These are phyloP conservation scores for Rhododendron molle DNA, from an alignment of 148 eudicot species.

Conservation along the genomic window DNA sequence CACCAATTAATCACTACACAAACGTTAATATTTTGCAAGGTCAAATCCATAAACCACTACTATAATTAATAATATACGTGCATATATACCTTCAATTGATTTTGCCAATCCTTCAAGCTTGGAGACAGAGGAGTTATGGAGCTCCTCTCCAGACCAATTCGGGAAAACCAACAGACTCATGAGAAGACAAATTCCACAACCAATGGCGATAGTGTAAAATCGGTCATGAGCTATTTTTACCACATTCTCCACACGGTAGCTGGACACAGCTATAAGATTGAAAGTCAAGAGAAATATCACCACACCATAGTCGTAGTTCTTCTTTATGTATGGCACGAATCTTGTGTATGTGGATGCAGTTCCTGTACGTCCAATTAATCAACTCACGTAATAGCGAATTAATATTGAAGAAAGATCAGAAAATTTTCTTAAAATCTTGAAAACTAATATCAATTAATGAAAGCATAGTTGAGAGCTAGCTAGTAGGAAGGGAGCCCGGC, in stretches of 20 bases:
- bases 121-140: constrained; percentile 61
- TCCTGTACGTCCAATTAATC: constrained; percentile 30
- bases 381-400: neutral
- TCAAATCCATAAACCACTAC: neutral
- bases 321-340: constrained; percentile 85
- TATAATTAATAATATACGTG: neutral
- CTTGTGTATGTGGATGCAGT: constrained; percentile 65
- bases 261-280: constrained; percentile 74
- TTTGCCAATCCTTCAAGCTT: constrained; percentile 81
- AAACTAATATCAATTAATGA: neutral
- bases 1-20: neutral
- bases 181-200: constrained; percentile 69
- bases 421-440: neutral
- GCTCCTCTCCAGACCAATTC: constrained; percentile 89
- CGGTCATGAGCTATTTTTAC: constrained; percentile 69
- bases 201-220: constrained; percentile 64
- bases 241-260: constrained; percentile 66
- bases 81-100: constrained; percentile 59
- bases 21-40: neutral
- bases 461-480: neutral
- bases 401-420: neutral
- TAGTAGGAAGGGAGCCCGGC: too few relatives aligned
- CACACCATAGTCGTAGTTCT: constrained; percentile 82
- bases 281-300: constrained; percentile 86
- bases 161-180: constrained; percentile 81